These are phyloP conservation scores for Pisolithus orientalis DNA, from an alignment of 768 basidiomycete species.

Conservation along the genomic window DNA sequence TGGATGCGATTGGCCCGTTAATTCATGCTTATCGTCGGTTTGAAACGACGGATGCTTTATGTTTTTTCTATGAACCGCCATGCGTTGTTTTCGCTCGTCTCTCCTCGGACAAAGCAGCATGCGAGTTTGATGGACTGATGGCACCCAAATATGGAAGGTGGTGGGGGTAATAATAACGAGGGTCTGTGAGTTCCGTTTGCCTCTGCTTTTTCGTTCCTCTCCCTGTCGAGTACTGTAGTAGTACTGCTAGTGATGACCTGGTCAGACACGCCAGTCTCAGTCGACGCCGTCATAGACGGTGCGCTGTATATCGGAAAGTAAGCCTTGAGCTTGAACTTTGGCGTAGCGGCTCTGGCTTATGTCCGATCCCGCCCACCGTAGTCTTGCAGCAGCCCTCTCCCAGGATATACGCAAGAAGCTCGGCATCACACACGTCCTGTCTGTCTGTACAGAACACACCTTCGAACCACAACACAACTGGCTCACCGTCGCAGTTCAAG, in stretches of 20 bases:
- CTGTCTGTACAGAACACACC: constrained; percentile 50
- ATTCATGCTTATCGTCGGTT: neutral
- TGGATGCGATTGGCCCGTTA: neutral
- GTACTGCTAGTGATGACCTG: constrained; percentile 17
- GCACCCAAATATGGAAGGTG: too few relatives aligned
- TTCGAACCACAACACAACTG: constrained; percentile 35
- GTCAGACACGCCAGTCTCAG: constrained; percentile 21
- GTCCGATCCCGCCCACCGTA: constrained; percentile 6
- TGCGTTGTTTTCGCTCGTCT: too few relatives aligned
- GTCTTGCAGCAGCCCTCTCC: constrained; percentile 30
- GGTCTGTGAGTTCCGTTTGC: neutral
- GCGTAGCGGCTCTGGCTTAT: neutral
- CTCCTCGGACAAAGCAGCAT: too few relatives aligned
- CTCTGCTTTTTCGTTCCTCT: neutral
- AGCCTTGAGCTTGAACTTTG: neutral
- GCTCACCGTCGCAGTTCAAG: constrained; percentile 32
- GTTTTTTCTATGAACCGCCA: too few relatives aligned
- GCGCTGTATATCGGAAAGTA: constrained; percentile 33
- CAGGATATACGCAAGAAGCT: constrained; percentile 22
- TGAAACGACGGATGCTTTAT: too few relatives aligned
- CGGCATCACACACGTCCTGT: constrained; percentile 50
- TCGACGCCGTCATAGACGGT: constrained; percentile 24
- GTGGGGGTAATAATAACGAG: neutral
- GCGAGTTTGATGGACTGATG: too few relatives aligned
- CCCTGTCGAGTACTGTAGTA: neutral